Base-by-base conservation (phyloP, 2,329 filamentous ascomycete genomes). In the Endothia cerciana region DNA sequence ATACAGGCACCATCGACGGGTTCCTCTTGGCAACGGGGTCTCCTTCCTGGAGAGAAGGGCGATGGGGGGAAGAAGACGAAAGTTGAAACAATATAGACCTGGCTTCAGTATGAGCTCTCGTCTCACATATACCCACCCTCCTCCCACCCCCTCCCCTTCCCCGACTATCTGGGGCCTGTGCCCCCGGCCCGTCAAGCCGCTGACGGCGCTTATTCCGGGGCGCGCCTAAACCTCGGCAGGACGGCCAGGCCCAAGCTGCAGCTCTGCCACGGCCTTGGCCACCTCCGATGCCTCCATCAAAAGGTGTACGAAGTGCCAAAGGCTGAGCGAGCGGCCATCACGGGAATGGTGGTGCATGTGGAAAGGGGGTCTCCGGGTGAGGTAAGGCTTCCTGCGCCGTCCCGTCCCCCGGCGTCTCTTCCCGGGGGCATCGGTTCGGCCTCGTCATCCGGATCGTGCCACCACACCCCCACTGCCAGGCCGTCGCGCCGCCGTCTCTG, bases 171-270 rank as follows among this genome's bases (percentile, higher is more conserved):
- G 62, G 58, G 45, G 43, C n/a, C 43, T 28, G 47, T 30, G 58
- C 38, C 45, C n/a, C 43, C 65, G 65, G 65, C 43, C 65, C 65
- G 65, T 45, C 45, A n/a, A 65, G 55, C 65, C 65, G 65, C 49
- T 45, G 41, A 58, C 62, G 58, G 62, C 62, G 65, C 65, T 64
- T 61, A 57, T 64, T 25, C 60, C 53, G 36, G 10, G 22, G 45
- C 43, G 36, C 59, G 65, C 65, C 63, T 67, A 67, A 67, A 67
- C 65, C 53, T 67, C 65, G 65, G 65, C 36, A 67, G 38, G 41
- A 40, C 17, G 15, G 5, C 30, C 28, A 40, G 30, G 41, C 41
- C 6, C 33, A 11, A 15, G 8, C 41, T 43, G 41, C 41, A 36
- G 33, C 33, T 10, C 33, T 36, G 33, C 33, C 33, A 5, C 33